Evolutionary conservation across 202 grass and related monocot species (phyloP).

Genomic region (Thinopyrum obtusiflorum): DNA sequence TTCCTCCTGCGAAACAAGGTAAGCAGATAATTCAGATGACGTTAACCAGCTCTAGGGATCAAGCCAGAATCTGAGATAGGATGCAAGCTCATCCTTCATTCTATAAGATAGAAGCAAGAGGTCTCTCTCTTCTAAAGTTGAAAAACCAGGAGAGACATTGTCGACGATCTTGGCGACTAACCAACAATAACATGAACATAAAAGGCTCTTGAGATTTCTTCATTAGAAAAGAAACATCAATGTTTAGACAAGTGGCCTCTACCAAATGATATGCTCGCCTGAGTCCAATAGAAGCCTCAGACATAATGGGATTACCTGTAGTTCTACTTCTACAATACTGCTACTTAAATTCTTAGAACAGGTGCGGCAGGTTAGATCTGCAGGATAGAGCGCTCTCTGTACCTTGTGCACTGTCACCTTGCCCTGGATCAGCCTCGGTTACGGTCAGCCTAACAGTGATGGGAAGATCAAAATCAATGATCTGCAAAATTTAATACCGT

Average conservation of each 20-base stretch:
- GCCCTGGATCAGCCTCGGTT: constrained; percentile 61
- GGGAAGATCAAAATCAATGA: constrained; percentile 91
- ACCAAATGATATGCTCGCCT: background rate
- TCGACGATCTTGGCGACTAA: background rate
- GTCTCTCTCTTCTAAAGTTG: background rate
- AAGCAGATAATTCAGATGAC: background rate
- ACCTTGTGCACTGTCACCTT: constrained; percentile 89
- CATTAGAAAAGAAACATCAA: background rate
- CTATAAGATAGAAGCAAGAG: background rate
- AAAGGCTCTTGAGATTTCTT: background rate
- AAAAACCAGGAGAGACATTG: background rate
- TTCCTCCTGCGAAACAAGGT: constrained; percentile 57
- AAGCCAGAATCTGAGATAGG: background rate
- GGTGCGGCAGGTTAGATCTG: background rate
- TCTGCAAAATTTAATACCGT: constrained; percentile 38
- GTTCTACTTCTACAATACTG: background rate
- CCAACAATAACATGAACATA: background rate
- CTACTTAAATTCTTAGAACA: background rate
- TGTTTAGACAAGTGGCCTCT: background rate
- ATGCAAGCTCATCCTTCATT: background rate
- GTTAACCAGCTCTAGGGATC: background rate
- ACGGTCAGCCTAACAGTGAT: constrained; percentile 79
- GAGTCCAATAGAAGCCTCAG: background rate
- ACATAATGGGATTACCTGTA: background rate
- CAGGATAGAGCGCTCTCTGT: constrained; percentile 26